Evolutionary conservation across 768 basidiomycete genomes (phyloP).

Genomic region (Rhodotorula sphaerocarpa): DNA sequence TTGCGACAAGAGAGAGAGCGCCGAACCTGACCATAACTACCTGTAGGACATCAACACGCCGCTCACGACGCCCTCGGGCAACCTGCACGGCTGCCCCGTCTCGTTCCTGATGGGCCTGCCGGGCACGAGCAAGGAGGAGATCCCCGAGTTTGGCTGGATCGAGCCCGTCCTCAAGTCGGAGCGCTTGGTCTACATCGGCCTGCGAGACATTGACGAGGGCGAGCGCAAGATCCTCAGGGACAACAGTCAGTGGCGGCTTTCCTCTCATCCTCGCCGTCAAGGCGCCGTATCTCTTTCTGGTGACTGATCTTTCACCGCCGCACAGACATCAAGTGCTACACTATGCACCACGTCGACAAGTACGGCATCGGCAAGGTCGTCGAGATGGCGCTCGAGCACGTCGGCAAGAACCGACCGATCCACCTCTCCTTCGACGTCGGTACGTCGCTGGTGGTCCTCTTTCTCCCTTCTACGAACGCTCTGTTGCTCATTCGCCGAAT

Average conservation of each 20-base stretch:
- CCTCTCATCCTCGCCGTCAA: not conserved
- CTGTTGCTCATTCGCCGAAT: not conserved
- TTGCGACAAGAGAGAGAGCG: not conserved
- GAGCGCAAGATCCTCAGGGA: constrained; percentile 80
- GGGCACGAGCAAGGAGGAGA: constrained; percentile 43
- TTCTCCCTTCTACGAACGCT: constrained; percentile 48
- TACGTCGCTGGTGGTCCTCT: not conserved
- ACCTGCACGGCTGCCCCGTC: constrained; percentile 96
- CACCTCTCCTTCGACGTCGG: constrained; percentile 90
- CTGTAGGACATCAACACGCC: constrained; percentile 75
- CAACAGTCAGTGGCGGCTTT: constrained; percentile 49
- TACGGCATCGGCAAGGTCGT: constrained; percentile 60
- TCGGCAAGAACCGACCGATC: constrained; percentile 79
- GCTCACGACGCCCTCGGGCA: constrained; percentile 69
- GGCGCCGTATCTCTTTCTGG: not conserved
- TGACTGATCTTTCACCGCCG: too few species aligned
- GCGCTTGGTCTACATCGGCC: constrained; percentile 88
- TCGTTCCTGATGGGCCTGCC: constrained; percentile 71
- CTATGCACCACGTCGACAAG: constrained; percentile 74
- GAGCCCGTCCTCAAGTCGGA: constrained; percentile 61
- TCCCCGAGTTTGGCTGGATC: constrained; percentile 43
- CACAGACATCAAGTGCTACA: constrained; percentile 71
- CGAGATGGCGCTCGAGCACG: constrained; percentile 90
- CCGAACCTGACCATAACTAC: not conserved
- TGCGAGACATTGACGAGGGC: constrained; percentile 81